phyloP scores from a whole-genome alignment of 176 grass and related monocot species.

The Zizania latifolia region DNA sequence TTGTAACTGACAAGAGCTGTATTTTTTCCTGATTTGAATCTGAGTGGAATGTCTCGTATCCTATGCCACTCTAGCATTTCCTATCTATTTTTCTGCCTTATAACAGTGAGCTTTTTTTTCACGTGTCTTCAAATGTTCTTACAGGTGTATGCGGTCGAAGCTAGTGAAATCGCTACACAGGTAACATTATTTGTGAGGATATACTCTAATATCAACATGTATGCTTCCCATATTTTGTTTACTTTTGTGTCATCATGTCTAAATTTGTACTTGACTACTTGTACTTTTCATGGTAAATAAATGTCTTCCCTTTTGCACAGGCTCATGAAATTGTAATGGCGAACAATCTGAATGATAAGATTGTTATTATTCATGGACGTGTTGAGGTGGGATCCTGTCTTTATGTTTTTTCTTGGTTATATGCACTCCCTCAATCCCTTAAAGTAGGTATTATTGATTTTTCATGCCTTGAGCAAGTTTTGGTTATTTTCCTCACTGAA shows the following conservation, averaged over 20 bases:
- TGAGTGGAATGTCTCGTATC: background rate
- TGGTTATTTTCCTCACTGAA: background rate
- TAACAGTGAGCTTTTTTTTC: background rate
- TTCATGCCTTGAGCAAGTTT: background rate
- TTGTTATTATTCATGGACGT: constrained; percentile 70
- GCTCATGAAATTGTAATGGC: constrained; percentile 73
- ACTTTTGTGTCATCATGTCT: background rate
- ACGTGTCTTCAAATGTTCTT: background rate
- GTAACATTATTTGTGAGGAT: constrained; percentile 35
- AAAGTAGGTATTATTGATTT: constrained; percentile 4
- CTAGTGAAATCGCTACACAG: constrained; percentile 81
- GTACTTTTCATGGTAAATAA: background rate
- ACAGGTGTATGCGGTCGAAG: constrained; percentile 87
- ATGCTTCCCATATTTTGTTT: constrained; percentile 10
- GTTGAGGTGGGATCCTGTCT: constrained; percentile 63
- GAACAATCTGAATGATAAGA: constrained; percentile 66
- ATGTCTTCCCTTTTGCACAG: constrained; percentile 35
- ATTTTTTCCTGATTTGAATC: background rate
- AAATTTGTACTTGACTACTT: too few species aligned
- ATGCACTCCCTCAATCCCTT: background rate
- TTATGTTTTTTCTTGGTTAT: constrained; percentile 16
- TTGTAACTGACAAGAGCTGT: background rate
- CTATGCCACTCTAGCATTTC: background rate
- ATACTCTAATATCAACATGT: background rate
- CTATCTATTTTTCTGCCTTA: background rate